phyloP scores from a whole-genome alignment of 2,329 filamentous ascomycete species.

The Monosporascus ibericus region DNA sequence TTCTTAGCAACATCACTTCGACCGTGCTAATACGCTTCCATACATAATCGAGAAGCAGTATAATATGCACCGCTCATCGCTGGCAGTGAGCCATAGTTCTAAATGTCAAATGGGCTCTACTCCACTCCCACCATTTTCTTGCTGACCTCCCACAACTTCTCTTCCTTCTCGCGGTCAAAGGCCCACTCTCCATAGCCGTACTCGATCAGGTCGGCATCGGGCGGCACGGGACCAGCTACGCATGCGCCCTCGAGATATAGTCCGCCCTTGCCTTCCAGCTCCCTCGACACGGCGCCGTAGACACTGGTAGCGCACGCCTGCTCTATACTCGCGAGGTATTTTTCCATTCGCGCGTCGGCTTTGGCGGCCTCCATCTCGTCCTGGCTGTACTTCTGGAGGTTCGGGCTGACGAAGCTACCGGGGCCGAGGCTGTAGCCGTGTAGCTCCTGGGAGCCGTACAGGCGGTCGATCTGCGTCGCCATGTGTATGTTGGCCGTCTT shows the following conservation, averaged over 20 bases:
- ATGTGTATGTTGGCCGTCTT: slow-evolving; percentile 44
- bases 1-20: too few species aligned
- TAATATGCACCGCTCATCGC: too few species aligned
- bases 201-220: slow-evolving; percentile 14
- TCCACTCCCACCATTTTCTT: slow-evolving; percentile 17
- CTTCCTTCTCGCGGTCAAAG: slow-evolving; percentile 33
- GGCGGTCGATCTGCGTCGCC: slow-evolving; percentile 41
- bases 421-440: slow-evolving; percentile 38
- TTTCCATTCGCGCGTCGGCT: slow-evolving; percentile 5
- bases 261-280: slow-evolving; percentile 34
- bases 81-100: too few species aligned
- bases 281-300: slow-evolving; percentile 32
- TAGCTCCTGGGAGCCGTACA: slow-evolving; percentile 33
- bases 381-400: slow-evolving; percentile 21
- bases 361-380: slow-evolving; percentile 11
- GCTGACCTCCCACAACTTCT: slow-evolving; percentile 30
- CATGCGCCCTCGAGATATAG: slow-evolving; percentile 35
- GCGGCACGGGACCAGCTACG: slow-evolving; percentile 23
- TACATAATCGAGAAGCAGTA: too few species aligned
- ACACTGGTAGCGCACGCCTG: slow-evolving; percentile 41
- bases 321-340: slow-evolving; percentile 25
- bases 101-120: background rate
- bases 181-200: slow-evolving; percentile 20
- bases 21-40: too few species aligned
- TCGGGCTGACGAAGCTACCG: slow-evolving; percentile 32